phyloP scores from a whole-genome alignment of 208 protist genomes.

The Trypanosoma grayi region DNA sequence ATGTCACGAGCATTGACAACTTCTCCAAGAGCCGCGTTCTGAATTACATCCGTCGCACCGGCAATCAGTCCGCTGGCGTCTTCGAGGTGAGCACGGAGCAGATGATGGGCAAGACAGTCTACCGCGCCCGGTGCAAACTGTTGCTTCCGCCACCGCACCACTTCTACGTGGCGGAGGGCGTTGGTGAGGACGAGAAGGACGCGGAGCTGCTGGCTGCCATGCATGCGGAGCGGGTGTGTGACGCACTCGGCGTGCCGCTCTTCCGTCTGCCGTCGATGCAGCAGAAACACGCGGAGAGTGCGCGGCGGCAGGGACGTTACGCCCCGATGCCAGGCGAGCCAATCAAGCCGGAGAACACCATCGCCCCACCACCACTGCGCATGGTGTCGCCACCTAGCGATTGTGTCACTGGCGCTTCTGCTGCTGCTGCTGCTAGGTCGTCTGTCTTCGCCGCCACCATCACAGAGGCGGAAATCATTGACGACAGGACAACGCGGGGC shows the following conservation, averaged over 20 bases:
- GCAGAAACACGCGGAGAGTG: slow-evolving; percentile 63
- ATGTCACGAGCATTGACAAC: slow-evolving; percentile 52
- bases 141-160: slow-evolving; percentile 58
- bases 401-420: not conserved
- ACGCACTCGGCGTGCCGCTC: slow-evolving; percentile 63
- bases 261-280: slow-evolving; percentile 67
- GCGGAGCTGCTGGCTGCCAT: slow-evolving; percentile 81
- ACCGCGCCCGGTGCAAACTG: slow-evolving; percentile 40
- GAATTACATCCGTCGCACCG: slow-evolving; percentile 75
- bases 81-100: slow-evolving; percentile 42
- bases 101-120: slow-evolving; percentile 30
- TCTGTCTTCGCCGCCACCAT: slow-evolving; percentile 23
- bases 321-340: slow-evolving; percentile 65
- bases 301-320: slow-evolving; percentile 49
- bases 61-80: slow-evolving; percentile 23
- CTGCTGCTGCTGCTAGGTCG: not conserved
- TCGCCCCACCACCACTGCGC: slow-evolving; percentile 63
- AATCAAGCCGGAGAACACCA: slow-evolving; percentile 53
- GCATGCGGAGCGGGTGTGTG: slow-evolving; percentile 80
- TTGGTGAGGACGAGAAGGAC: slow-evolving; percentile 58
- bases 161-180: slow-evolving; percentile 61
- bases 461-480: slow-evolving; percentile 28
- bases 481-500: not conserved
- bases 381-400: slow-evolving; percentile 30
- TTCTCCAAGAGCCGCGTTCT: slow-evolving; percentile 67